Conservation (phyloP, 2,329 filamentous ascomycete species). For the Ploettnerulaceae sp. region DNA sequence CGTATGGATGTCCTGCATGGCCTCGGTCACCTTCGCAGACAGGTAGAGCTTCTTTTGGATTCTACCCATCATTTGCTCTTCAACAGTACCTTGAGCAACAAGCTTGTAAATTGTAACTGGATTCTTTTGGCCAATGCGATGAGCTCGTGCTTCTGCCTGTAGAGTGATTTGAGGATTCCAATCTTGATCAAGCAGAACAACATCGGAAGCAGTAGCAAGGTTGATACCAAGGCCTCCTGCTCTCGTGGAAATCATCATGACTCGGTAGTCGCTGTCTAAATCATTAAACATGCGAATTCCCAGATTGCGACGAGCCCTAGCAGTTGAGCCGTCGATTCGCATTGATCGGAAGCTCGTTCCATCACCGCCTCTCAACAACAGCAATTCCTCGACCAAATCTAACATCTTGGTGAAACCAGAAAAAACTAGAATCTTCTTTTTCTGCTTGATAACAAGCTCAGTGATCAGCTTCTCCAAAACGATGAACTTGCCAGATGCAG, state of each 20-base stretch:
- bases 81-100: conserved; percentile 79
- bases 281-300: conserved; percentile 93
- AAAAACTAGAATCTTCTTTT: conserved; percentile 87
- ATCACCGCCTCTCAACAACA: conserved; percentile 43
- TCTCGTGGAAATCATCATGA: conserved; percentile 86
- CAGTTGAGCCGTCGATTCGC: conserved; percentile 77
- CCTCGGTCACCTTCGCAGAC: conserved; percentile 55
- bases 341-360: conserved; percentile 67
- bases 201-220: conserved; percentile 89
- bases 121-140: conserved; percentile 92
- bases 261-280: conserved; percentile 73
- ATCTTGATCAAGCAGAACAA: conserved; percentile 95
- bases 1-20: conserved; percentile 50
- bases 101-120: conserved; percentile 94
- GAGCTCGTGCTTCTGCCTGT: conserved; percentile 86
- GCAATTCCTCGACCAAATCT: conserved; percentile 85
- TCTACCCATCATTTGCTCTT: conserved; percentile 70
- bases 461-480: conserved; percentile 80
- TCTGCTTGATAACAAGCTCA: conserved; percentile 61
- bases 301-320: conserved; percentile 81
- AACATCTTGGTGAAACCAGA: conserved; percentile 90
- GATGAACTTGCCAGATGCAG: conserved; percentile 83
- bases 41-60: conserved; percentile 55
- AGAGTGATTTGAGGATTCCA: conserved; percentile 98
- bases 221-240: conserved; percentile 97